phyloP scores from a whole-genome alignment of 208 protist genomes.

The Angomonas ambiguus region DNA sequence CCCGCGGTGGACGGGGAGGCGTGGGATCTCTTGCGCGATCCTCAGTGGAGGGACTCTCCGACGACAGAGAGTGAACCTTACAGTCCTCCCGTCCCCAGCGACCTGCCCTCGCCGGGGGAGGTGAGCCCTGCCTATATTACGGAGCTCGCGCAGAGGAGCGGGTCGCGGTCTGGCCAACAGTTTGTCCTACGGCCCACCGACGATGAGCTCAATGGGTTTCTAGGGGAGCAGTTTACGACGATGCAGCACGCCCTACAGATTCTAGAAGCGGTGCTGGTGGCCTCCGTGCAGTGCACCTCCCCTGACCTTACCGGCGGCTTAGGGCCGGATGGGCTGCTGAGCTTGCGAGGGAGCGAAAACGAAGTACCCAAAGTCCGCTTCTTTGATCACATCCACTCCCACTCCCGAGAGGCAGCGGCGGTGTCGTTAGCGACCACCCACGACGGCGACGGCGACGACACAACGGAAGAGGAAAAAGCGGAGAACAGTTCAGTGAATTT shows the following conservation, averaged over 20 bases:
- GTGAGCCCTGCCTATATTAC: not conserved
- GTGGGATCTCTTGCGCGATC: not conserved
- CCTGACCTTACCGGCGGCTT: conserved; percentile 1
- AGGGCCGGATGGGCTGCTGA: not conserved
- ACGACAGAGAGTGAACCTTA: not conserved
- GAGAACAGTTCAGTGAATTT: conserved; percentile 3
- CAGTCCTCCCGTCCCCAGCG: too few relatives aligned
- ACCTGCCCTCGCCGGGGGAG: not conserved
- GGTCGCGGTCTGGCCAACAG: not conserved
- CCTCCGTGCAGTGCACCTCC: not conserved
- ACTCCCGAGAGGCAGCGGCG: too few relatives aligned
- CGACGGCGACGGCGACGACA: not conserved
- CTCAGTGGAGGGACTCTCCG: not conserved
- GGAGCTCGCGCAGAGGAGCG: not conserved
- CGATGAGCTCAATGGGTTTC: conserved; percentile 18
- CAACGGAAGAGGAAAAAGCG: not conserved
- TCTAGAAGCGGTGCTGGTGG: conserved; percentile 15
- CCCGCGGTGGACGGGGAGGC: too few relatives aligned
- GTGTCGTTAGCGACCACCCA: too few relatives aligned
- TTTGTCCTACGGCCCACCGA: not conserved
- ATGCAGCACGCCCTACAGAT: conserved; percentile 29
- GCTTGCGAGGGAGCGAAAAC: not conserved
- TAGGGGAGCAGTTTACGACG: conserved; percentile 20
- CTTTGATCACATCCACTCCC: not conserved
- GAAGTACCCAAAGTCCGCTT: not conserved